Percentiles rank a stretch among this genome's conserved stretches.
Conservation (phyloP, 305 asterid species). For the Striga hermonthica region DNA sequence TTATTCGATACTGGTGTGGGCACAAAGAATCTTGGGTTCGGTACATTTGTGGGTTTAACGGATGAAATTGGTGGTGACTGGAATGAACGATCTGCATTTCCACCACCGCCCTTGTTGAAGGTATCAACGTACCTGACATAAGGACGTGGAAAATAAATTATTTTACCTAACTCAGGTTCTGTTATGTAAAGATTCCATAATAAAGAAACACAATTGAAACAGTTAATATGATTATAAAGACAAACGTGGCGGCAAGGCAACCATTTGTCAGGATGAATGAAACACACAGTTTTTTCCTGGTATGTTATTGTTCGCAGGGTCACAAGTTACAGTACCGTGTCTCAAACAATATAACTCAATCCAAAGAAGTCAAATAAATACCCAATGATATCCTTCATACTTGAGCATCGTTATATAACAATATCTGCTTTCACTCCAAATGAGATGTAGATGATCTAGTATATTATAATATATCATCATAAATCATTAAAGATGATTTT, state of each 20-base stretch:
- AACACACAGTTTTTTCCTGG: too few species aligned
- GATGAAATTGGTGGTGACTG: slow-evolving; percentile 66
- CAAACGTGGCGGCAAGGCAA: too few species aligned
- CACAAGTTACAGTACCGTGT: too few species aligned
- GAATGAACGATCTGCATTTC: slow-evolving; percentile 55
- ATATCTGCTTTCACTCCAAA: background rate
- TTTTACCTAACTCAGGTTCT: too few species aligned
- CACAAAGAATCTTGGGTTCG: slow-evolving; percentile 68
- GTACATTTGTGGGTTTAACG: slow-evolving; percentile 47
- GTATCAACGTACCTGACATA: slow-evolving; percentile 87
- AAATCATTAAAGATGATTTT: background rate
- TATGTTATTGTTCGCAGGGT: too few species aligned
- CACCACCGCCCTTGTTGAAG: slow-evolving; percentile 71
- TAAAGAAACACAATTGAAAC: too few species aligned
- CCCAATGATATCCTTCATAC: background rate
- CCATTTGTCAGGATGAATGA: too few species aligned
- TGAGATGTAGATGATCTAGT: background rate
- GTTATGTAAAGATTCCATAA: too few species aligned
- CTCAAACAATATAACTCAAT: background rate
- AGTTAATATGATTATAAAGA: too few species aligned
- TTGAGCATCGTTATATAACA: background rate
- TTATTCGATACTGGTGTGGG: slow-evolving; percentile 51
- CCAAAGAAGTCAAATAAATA: slow-evolving; percentile 4
- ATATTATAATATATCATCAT: background rate
- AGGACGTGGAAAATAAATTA: background rate